Conservation (phyloP, 768 basidiomycete species). For the Collybia mongolica region DNA sequence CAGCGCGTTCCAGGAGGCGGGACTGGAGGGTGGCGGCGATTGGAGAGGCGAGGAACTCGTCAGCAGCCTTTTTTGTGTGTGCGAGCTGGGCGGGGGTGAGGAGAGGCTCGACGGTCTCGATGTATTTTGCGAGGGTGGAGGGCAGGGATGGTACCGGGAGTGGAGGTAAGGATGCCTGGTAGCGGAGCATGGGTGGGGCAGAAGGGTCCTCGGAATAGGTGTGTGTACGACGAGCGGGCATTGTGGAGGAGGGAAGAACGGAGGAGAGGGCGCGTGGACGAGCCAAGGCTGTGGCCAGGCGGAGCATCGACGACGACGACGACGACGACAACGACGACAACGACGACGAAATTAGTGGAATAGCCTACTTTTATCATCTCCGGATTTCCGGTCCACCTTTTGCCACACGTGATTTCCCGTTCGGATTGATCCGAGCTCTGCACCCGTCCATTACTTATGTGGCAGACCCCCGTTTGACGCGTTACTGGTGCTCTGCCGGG, state of each 20-base stretch:
- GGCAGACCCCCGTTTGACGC: too few species aligned
- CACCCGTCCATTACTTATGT: too few species aligned
- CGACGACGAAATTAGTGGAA: not conserved
- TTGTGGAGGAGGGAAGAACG: not conserved
- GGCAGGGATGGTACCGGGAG: constrained; percentile 85
- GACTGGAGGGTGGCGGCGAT: constrained; percentile 72
- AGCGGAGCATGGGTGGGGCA: constrained; percentile 71
- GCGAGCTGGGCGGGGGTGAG: constrained; percentile 63
- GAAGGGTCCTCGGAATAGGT: constrained; percentile 46
- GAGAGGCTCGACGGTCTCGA: constrained; percentile 80
- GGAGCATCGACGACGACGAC: constrained; percentile 1
- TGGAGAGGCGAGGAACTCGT: constrained; percentile 68
- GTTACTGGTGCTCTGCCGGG: too few species aligned
- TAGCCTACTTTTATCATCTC: too few species aligned
- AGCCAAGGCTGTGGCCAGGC: not conserved
- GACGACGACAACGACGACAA: not conserved
- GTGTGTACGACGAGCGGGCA: constrained; percentile 3
- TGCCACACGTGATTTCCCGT: too few species aligned
- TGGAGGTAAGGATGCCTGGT: constrained; percentile 66
- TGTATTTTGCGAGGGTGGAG: constrained; percentile 86
- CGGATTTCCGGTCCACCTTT: too few species aligned
- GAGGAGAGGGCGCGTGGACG: not conserved
- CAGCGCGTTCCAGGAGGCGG: constrained; percentile 74
- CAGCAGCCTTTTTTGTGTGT: constrained; percentile 56
- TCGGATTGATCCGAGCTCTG: too few species aligned